phyloP scores from a whole-genome alignment of 2,329 filamentous ascomycete genomes.

The Phaeophleospora eucalypticola region DNA sequence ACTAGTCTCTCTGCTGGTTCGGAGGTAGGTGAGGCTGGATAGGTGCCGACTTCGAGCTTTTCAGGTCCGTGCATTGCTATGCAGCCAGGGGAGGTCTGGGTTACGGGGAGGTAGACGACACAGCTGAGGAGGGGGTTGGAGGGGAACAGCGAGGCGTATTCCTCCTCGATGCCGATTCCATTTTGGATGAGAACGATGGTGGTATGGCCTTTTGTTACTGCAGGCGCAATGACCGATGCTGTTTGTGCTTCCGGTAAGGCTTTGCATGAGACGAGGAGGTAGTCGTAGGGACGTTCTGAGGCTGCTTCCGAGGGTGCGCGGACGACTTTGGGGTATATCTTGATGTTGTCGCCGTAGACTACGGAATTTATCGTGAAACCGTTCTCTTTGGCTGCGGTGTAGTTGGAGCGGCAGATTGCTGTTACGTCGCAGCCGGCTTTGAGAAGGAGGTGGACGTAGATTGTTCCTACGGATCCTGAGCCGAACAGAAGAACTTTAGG shows the following conservation, averaged over 20 bases:
- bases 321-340: constrained; percentile 36
- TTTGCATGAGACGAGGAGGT: constrained; percentile 47
- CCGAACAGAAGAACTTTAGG: constrained; percentile 41
- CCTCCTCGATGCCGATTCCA: constrained; percentile 57
- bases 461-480: constrained; percentile 40
- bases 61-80: constrained; percentile 48
- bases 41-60: constrained; percentile 49
- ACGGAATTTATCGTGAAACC: constrained; percentile 42
- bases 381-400: constrained; percentile 37
- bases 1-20: constrained; percentile 29
- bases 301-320: constrained; percentile 35
- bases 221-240: constrained; percentile 37
- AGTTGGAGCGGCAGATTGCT: constrained; percentile 45
- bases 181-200: constrained; percentile 60
- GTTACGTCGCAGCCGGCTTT: constrained; percentile 38
- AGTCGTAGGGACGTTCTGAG: constrained; percentile 39
- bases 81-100: constrained; percentile 47
- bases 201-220: constrained; percentile 40
- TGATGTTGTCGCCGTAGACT: constrained; percentile 35
- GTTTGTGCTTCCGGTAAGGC: constrained; percentile 39
- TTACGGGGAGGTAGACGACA: constrained; percentile 53
- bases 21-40: constrained; percentile 32
- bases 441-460: constrained; percentile 41
- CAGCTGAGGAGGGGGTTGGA: constrained; percentile 52
- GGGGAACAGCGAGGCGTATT: constrained; percentile 49